Percentiles rank a stretch among this genome's conserved stretches.
Conservation (phyloP, 768 basidiomycete genomes). For the Coprinopsis marcescibilis region DNA sequence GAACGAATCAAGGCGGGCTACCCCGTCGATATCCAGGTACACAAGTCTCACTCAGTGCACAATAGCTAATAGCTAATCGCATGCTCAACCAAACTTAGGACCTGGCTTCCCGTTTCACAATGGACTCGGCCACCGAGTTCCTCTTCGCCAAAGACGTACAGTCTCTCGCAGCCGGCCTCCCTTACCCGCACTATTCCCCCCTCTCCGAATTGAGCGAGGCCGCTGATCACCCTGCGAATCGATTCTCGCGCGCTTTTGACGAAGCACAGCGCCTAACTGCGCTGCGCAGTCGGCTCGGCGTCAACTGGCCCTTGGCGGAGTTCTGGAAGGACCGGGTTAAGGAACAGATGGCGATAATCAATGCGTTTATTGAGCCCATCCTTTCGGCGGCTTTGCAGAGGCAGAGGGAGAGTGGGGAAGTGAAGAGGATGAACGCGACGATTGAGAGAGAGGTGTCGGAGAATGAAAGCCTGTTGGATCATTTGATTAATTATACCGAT, state of each 20-base stretch:
- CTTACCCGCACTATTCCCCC: slow-evolving; percentile 30
- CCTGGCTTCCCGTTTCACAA: slow-evolving; percentile 45
- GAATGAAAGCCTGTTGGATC: slow-evolving; percentile 39
- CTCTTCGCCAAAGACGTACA: slow-evolving; percentile 50
- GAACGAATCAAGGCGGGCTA: slow-evolving; percentile 38
- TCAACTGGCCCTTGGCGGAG: slow-evolving; percentile 46
- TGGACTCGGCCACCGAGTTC: slow-evolving; percentile 60
- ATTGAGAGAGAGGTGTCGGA: slow-evolving; percentile 25
- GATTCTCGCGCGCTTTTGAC: slow-evolving; percentile 43
- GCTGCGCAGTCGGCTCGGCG: slow-evolving; percentile 8
- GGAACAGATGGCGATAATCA: slow-evolving; percentile 37
- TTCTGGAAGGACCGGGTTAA: slow-evolving; percentile 43
- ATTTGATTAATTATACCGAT: slow-evolving; percentile 31
- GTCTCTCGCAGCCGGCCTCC: slow-evolving; percentile 43
- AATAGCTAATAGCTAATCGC: neutral
- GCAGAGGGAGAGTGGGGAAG: slow-evolving; percentile 17
- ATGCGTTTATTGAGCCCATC: slow-evolving; percentile 46
- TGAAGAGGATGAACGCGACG: neutral
- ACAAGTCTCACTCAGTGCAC: neutral
- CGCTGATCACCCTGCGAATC: slow-evolving; percentile 17
- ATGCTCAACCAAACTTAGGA: slow-evolving; percentile 24
- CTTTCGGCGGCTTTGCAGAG: slow-evolving; percentile 38
- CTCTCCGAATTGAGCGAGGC: too few relatives aligned
- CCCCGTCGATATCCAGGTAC: slow-evolving; percentile 56
- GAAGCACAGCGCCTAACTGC: slow-evolving; percentile 28